A percentile compares a stretch with the other conserved stretches of the same genome.
phyloP scores from a whole-genome alignment of 768 basidiomycete genomes.

The Lactifluus volemus region DNA sequence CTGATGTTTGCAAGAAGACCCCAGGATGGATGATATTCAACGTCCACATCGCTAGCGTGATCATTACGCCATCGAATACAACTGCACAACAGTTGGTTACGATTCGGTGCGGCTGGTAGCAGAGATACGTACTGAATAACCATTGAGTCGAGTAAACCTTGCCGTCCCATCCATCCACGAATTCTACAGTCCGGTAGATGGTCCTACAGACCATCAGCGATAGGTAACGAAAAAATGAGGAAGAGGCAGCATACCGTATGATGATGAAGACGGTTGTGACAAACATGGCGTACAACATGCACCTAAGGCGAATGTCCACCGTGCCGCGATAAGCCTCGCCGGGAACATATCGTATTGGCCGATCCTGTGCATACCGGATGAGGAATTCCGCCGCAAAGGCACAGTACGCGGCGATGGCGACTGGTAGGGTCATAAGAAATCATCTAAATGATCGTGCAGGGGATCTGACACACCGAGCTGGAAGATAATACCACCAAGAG shows the following conservation, averaged over 20 bases:
- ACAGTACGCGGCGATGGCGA: slow-evolving; percentile 6
- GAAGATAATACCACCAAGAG: slow-evolving; percentile 16
- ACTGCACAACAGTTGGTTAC: background rate
- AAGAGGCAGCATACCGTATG: slow-evolving; percentile 5
- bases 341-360: background rate
- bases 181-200: slow-evolving; percentile 13
- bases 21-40: slow-evolving; percentile 12
- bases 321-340: background rate
- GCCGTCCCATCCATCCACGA: slow-evolving; percentile 13
- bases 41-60: slow-evolving; percentile 11
- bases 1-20: background rate
- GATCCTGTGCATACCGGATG: no score
- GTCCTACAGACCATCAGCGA: background rate
- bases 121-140: slow-evolving; percentile 7
- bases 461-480: slow-evolving; percentile 6
- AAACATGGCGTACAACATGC: slow-evolving; percentile 5
- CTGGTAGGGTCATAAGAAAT: background rate
- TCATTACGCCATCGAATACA: slow-evolving; percentile 16
- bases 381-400: no score
- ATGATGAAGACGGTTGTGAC: slow-evolving; percentile 15
- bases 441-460: background rate
- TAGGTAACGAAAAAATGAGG: background rate
- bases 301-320: background rate
- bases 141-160: slow-evolving; percentile 7
- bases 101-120: no score